A percentile compares a stretch with the other conserved stretches of the same genome.
Conservation (phyloP, 257 asterid species). For the Solanum peruvianum region DNA sequence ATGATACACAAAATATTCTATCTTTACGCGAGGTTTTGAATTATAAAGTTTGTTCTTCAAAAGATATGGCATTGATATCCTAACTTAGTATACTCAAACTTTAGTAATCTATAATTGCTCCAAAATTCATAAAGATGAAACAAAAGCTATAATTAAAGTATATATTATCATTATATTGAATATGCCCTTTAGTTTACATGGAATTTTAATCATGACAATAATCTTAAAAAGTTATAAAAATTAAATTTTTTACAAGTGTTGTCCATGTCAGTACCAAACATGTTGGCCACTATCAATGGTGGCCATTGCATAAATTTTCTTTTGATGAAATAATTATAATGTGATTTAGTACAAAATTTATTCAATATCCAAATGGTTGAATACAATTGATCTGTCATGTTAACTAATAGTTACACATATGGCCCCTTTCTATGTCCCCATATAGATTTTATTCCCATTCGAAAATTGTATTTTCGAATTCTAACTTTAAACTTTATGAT, state of each 20-base stretch:
- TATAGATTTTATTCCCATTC: too few species aligned
- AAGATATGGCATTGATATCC: not conserved
- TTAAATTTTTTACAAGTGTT: not conserved
- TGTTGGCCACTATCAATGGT: not conserved
- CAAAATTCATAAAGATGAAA: not conserved
- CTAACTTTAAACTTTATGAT: too few species aligned
- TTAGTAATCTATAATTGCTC: not conserved
- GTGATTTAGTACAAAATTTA: not conserved
- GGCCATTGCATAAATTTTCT: not conserved
- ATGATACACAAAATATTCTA: not conserved
- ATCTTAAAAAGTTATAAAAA: not conserved
- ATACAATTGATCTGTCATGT: slow-evolving; percentile 3
- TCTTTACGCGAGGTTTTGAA: not conserved
- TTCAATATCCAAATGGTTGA: not conserved
- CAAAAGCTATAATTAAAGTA: not conserved
- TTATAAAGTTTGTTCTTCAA: not conserved
- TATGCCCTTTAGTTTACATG: not conserved
- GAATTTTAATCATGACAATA: not conserved
- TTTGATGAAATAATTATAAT: not conserved
- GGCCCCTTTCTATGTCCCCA: not conserved
- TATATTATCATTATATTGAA: not conserved
- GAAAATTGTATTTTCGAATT: too few species aligned
- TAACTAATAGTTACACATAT: not conserved
- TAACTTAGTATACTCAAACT: not conserved
- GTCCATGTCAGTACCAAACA: not conserved